Percentiles rank a stretch among this genome's conserved stretches.
These are phyloP conservation scores for Trypanosomatidae sp. DNA, from an alignment of 208 protist genomes.

Conservation along the genomic window DNA sequence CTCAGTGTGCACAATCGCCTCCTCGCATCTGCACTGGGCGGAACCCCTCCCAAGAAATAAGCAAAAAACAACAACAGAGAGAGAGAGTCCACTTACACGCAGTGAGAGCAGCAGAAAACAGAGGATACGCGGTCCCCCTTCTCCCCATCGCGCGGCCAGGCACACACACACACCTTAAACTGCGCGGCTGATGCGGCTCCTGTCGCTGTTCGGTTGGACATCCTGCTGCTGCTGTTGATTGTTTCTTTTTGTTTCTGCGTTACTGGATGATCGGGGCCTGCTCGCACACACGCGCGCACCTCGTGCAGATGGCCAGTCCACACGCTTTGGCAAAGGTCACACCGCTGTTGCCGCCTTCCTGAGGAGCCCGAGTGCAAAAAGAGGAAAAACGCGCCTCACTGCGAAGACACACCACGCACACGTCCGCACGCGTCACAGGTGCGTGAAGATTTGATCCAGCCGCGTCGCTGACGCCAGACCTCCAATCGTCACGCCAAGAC, in stretches of 20 bases:
- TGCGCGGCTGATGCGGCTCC: background rate
- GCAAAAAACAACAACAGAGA: background rate
- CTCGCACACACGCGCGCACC: background rate
- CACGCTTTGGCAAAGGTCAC: background rate
- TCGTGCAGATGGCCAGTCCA: background rate
- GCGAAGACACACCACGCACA: background rate
- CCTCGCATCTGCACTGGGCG: background rate
- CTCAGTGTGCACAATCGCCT: background rate
- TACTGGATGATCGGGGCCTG: background rate
- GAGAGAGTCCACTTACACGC: background rate
- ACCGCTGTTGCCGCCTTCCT: background rate
- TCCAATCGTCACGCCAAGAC: slow-evolving; percentile 51
- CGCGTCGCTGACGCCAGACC: slow-evolving; percentile 48
- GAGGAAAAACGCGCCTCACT: background rate
- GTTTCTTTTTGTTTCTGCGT: background rate
- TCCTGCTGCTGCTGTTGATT: background rate
- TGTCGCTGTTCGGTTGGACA: too few relatives aligned
- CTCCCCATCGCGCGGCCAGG: background rate
- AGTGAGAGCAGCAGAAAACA: background rate
- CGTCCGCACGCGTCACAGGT: slow-evolving; percentile 26
- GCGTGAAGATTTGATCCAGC: slow-evolving; percentile 55
- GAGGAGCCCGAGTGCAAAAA: background rate
- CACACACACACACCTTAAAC: background rate
- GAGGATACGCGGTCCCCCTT: background rate
- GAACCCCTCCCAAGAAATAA: background rate